Percentiles rank a stretch among this genome's conserved stretches.
Conservation (phyloP, 805 yeast species). For the Saccharomycopsis sp. region DNA sequence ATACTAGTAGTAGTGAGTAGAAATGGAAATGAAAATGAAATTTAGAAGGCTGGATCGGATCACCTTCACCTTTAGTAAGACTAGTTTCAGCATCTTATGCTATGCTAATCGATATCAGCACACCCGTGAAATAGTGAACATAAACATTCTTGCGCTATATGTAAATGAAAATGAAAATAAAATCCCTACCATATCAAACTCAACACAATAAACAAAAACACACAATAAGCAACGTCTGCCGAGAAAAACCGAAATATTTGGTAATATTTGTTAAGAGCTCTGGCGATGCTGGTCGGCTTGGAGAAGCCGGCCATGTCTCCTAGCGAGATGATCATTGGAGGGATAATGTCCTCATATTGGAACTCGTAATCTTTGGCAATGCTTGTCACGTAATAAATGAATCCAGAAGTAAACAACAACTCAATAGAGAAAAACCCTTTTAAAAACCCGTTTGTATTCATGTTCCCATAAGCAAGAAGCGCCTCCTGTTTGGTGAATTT, state of each 20-base stretch:
- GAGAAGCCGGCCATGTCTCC: slow-evolving; percentile 5
- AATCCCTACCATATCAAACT: neutral
- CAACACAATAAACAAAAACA: slow-evolving; percentile 12
- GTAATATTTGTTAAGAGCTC: slow-evolving; percentile 13
- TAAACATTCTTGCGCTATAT: no score
- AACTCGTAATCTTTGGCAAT: slow-evolving; percentile 10
- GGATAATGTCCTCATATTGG: slow-evolving; percentile 15
- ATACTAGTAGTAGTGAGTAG: no score
- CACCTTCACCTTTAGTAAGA: no score
- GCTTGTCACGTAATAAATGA: slow-evolving; percentile 5
- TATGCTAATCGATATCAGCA: no score
- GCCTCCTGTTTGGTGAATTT: no score
- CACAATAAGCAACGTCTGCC: slow-evolving; percentile 7
- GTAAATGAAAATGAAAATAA: neutral
- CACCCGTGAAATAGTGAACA: no score
- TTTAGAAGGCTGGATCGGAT: no score
- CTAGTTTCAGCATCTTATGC: no score
- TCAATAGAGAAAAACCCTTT: slow-evolving; percentile 11
- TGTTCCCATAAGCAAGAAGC: no score
- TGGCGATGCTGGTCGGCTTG: neutral
- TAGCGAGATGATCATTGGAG: slow-evolving; percentile 1
- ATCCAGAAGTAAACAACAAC: slow-evolving; percentile 5
- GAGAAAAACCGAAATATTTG: slow-evolving; percentile 15
- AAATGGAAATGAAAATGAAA: no score
- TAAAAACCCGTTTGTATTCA: slow-evolving; percentile 6